These are phyloP conservation scores for Teunomyces pallodes DNA, from an alignment of 805 yeast species.

Conservation along the genomic window DNA sequence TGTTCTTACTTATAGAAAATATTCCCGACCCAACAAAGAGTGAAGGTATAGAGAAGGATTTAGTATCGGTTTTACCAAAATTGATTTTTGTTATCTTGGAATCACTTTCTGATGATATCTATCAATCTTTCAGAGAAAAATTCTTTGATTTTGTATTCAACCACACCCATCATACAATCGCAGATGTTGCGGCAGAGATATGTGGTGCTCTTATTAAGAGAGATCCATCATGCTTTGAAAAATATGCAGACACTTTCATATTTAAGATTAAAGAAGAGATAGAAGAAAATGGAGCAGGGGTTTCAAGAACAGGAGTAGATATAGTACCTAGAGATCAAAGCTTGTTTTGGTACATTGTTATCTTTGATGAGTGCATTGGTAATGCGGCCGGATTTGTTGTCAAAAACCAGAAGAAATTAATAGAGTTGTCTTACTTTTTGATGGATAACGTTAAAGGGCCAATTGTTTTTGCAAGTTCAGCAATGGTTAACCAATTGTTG, in stretches of 20 bases:
- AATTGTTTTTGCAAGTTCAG: slow-evolving; percentile 56
- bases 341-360: slow-evolving; percentile 65
- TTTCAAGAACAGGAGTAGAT: slow-evolving; percentile 61
- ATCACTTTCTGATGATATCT: slow-evolving; percentile 58
- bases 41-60: slow-evolving; percentile 49
- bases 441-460: slow-evolving; percentile 60
- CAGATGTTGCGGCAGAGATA: slow-evolving; percentile 67
- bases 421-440: slow-evolving; percentile 44
- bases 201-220: slow-evolving; percentile 70
- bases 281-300: slow-evolving; percentile 77
- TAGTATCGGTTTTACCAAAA: slow-evolving; percentile 35
- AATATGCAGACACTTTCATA: slow-evolving; percentile 44
- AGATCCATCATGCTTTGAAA: slow-evolving; percentile 48
- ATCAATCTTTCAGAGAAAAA: slow-evolving; percentile 41
- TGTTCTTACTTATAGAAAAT: slow-evolving; percentile 65
- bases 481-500: slow-evolving; percentile 64
- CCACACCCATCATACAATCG: slow-evolving; percentile 57
- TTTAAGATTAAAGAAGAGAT: slow-evolving; percentile 63
- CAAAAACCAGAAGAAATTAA: slow-evolving; percentile 42
- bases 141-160: slow-evolving; percentile 59
- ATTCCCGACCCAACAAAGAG: slow-evolving; percentile 58
- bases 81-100: slow-evolving; percentile 42
- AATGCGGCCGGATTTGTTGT: slow-evolving; percentile 59
- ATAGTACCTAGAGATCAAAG: slow-evolving; percentile 76
- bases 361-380: slow-evolving; percentile 67